Conservation (phyloP, 306 rosid species). For the Vigna angularis region DNA sequence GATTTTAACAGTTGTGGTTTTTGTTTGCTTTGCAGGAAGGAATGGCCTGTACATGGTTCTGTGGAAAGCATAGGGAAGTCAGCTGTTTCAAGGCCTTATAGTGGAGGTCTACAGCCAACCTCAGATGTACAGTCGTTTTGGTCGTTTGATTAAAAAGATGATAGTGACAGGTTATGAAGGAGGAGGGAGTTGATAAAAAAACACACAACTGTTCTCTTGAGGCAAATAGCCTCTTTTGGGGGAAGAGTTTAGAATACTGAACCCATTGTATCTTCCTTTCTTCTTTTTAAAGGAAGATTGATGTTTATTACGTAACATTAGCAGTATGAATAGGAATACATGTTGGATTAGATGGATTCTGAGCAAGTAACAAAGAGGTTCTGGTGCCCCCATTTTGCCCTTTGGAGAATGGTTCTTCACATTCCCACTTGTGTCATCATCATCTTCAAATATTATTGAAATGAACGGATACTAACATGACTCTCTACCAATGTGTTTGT, state of each 20-base stretch:
- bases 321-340: constrained; percentile 66
- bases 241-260: constrained; percentile 63
- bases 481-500: not conserved
- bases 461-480: constrained; percentile 37
- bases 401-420: constrained; percentile 44
- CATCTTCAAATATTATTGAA: constrained; percentile 32
- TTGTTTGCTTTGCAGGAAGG: constrained; percentile 66
- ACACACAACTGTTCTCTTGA: constrained; percentile 61
- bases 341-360: constrained; percentile 58
- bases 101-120: constrained; percentile 65
- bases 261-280: constrained; percentile 84
- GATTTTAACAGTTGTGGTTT: not conserved
- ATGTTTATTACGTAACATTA: constrained; percentile 64
- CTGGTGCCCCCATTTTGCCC: constrained; percentile 36
- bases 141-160: constrained; percentile 74
- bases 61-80: constrained; percentile 65
- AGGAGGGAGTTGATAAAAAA: constrained; percentile 55
- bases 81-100: constrained; percentile 60
- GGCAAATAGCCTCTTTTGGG: constrained; percentile 67
- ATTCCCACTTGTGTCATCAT: constrained; percentile 42
- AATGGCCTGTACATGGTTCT: constrained; percentile 64
- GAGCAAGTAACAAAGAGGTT: constrained; percentile 46
- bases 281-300: constrained; percentile 66
- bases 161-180: constrained; percentile 57
- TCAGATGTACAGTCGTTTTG: constrained; percentile 92